Percentiles rank a stretch among this genome's conserved stretches.
These are phyloP conservation scores for Pseudogymnoascus sp. DNA, from an alignment of 2,329 filamentous ascomycete species.

Conservation along the genomic window DNA sequence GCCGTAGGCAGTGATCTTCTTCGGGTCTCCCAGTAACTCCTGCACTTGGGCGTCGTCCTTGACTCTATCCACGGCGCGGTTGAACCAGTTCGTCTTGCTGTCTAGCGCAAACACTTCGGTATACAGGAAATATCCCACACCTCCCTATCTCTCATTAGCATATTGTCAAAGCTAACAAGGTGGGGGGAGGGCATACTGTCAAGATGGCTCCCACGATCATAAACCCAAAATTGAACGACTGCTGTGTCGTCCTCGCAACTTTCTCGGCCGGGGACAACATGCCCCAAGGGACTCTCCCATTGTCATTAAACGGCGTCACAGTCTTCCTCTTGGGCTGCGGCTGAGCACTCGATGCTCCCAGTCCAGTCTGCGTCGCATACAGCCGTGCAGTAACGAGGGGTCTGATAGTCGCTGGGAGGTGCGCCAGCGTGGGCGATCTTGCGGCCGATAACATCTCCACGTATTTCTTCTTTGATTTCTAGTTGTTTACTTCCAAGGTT, in stretches of 20 bases:
- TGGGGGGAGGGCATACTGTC: slow-evolving; percentile 51
- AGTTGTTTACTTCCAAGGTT: background rate
- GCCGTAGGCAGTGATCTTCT: slow-evolving; percentile 73
- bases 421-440: slow-evolving; percentile 30
- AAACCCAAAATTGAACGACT: slow-evolving; percentile 80
- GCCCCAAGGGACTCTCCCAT: slow-evolving; percentile 74
- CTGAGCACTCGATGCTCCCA: slow-evolving; percentile 30
- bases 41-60: slow-evolving; percentile 65
- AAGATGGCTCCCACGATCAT: slow-evolving; percentile 68
- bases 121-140: slow-evolving; percentile 73
- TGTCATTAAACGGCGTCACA: slow-evolving; percentile 81
- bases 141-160: slow-evolving; percentile 46
- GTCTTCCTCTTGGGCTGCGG: slow-evolving; percentile 50
- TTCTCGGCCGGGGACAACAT: slow-evolving; percentile 73
- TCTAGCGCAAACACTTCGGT: slow-evolving; percentile 77
- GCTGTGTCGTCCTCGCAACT: slow-evolving; percentile 76
- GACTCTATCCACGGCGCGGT: slow-evolving; percentile 74
- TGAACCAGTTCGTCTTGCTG: slow-evolving; percentile 83
- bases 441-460: slow-evolving; percentile 21
- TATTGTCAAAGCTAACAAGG: background rate
- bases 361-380: slow-evolving; percentile 53
- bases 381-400: slow-evolving; percentile 39
- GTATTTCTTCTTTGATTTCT: background rate
- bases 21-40: slow-evolving; percentile 66
- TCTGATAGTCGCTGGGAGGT: slow-evolving; percentile 35